These are phyloP conservation scores for Henckelia pumila DNA, from an alignment of 257 asterid genomes.

Conservation along the genomic window DNA sequence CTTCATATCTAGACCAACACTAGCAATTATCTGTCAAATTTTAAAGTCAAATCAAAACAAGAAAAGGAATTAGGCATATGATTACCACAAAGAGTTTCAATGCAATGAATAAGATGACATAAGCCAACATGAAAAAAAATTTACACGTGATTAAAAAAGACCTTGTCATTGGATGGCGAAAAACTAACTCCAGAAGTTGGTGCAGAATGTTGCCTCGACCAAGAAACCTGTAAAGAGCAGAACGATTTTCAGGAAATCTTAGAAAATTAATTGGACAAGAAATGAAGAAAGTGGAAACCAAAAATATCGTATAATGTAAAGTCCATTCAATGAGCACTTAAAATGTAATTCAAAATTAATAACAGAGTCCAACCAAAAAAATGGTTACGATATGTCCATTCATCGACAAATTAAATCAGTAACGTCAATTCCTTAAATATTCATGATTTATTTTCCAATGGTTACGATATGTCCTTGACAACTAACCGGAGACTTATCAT, in stretches of 20 bases:
- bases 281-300: slow-evolving; percentile 3
- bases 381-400: neutral
- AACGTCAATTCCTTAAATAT: neutral
- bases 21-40: slow-evolving; percentile 76
- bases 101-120: slow-evolving; percentile 13
- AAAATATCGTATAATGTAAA: slow-evolving; percentile 13
- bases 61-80: slow-evolving; percentile 15
- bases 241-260: slow-evolving; percentile 13
- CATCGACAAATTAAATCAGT: neutral
- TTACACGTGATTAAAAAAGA: slow-evolving; percentile 32
- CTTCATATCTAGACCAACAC: slow-evolving; percentile 97
- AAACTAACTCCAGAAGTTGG: slow-evolving; percentile 92
- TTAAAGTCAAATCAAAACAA: slow-evolving; percentile 4
- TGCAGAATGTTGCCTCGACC: slow-evolving; percentile 98
- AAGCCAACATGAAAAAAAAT: slow-evolving; percentile 1
- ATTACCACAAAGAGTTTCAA: slow-evolving; percentile 17
- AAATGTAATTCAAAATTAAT: slow-evolving; percentile 14
- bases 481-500: neutral
- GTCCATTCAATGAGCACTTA: slow-evolving; percentile 14
- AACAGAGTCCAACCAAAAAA: slow-evolving; percentile 4
- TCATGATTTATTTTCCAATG: neutral
- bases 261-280: neutral
- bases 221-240: slow-evolving; percentile 65
- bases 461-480: neutral
- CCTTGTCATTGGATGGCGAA: slow-evolving; percentile 98